phyloP scores from a whole-genome alignment of 768 basidiomycete genomes.

The Boletus rubescentipes region DNA sequence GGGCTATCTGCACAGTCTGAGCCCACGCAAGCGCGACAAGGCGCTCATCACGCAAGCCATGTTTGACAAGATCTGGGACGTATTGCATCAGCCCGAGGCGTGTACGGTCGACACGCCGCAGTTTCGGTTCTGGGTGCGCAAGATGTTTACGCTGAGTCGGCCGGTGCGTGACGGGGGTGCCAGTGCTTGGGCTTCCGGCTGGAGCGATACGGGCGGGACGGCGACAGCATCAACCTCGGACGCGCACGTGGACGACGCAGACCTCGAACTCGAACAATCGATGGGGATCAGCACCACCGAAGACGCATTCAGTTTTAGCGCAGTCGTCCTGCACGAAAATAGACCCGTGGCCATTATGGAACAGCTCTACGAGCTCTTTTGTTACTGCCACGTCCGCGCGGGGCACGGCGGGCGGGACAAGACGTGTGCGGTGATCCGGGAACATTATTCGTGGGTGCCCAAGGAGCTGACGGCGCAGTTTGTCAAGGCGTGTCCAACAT shows the following conservation, averaged over 20 bases:
- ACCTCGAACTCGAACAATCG: slow-evolving; percentile 16
- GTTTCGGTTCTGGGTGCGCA: slow-evolving; percentile 82
- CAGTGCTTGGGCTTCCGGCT: slow-evolving; percentile 14
- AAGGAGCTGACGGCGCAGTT: slow-evolving; percentile 81
- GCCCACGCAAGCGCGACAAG: slow-evolving; percentile 59
- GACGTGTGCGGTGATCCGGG: slow-evolving; percentile 63
- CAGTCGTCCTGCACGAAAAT: slow-evolving; percentile 68
- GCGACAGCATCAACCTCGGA: neutral
- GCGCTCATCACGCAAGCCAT: slow-evolving; percentile 69
- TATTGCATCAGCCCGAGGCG: slow-evolving; percentile 53
- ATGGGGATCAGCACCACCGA: slow-evolving; percentile 5
- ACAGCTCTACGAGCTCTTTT: slow-evolving; percentile 75
- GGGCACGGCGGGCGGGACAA: slow-evolving; percentile 79
- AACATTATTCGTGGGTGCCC: slow-evolving; percentile 80
- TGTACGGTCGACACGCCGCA: slow-evolving; percentile 54
- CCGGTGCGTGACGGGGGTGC: slow-evolving; percentile 10
- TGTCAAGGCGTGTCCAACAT: slow-evolving; percentile 78
- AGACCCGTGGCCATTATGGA: slow-evolving; percentile 75
- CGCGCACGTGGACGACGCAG: slow-evolving; percentile 4
- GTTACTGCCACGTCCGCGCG: slow-evolving; percentile 64
- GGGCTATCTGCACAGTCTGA: slow-evolving; percentile 58
- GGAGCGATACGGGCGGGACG: slow-evolving; percentile 4
- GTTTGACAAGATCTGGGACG: slow-evolving; percentile 73
- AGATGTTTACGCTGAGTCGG: slow-evolving; percentile 65
- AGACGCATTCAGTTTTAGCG: slow-evolving; percentile 3